A percentile compares a stretch with the other conserved stretches of the same genome.
phyloP scores from a whole-genome alignment of 2,329 filamentous ascomycete species.

The Epichloe gansuensis region DNA sequence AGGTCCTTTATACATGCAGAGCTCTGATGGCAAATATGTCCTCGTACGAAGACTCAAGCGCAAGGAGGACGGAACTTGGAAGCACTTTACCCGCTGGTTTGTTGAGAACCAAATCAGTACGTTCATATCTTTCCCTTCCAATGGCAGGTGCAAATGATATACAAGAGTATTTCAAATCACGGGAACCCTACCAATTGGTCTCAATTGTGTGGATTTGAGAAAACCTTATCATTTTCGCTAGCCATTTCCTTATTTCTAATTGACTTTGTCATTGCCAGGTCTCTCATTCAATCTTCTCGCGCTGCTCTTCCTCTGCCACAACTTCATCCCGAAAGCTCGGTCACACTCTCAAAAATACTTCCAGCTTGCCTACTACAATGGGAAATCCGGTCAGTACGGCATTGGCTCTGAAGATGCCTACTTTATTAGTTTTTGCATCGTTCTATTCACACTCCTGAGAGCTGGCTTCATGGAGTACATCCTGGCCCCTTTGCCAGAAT shows the following conservation, averaged over 20 bases:
- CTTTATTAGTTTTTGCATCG: constrained; percentile 64
- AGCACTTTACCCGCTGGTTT: constrained; percentile 54
- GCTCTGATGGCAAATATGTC: constrained; percentile 36
- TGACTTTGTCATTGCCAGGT: constrained; percentile 28
- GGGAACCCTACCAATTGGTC: neutral
- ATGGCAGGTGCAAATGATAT: constrained; percentile 3
- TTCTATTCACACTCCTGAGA: constrained; percentile 78
- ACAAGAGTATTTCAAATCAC: neutral
- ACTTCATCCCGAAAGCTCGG: constrained; percentile 69
- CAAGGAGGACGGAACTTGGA: constrained; percentile 50
- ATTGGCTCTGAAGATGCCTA: constrained; percentile 70
- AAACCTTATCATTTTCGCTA: neutral
- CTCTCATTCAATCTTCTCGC: constrained; percentile 78
- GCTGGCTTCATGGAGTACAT: constrained; percentile 80
- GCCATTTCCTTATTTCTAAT: constrained; percentile 4
- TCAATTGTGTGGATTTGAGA: neutral
- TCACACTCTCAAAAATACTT: constrained; percentile 80
- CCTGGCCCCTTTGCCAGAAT: constrained; percentile 63
- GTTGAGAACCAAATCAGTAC: constrained; percentile 72
- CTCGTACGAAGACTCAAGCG: constrained; percentile 45
- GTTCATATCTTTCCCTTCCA: constrained; percentile 17
- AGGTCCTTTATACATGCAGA: constrained; percentile 46
- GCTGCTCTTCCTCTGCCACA: constrained; percentile 70
- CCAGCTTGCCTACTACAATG: constrained; percentile 71
- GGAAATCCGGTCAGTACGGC: constrained; percentile 54